A percentile compares a stretch with the other conserved stretches of the same genome.
Evolutionary conservation across 306 rosid genomes (phyloP).

Genomic region (Vigna unguiculata): DNA sequence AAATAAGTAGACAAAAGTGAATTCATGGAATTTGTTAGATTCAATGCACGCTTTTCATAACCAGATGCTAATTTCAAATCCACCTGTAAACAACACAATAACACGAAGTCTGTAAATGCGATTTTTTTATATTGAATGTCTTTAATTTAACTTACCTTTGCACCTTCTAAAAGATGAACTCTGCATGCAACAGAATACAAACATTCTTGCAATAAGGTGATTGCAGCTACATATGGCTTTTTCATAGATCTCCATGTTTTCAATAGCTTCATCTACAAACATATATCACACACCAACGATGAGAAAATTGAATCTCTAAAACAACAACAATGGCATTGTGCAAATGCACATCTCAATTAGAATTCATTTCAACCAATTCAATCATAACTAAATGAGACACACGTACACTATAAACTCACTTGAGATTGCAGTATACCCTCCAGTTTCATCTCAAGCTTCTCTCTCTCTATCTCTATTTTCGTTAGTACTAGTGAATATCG

Average conservation of each 20-base stretch:
- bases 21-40: constrained; percentile 53
- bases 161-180: constrained; percentile 71
- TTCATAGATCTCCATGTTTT: constrained; percentile 69
- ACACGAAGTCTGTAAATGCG: neutral
- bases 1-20: constrained; percentile 44
- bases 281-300: neutral
- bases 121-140: neutral
- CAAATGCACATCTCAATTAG: neutral
- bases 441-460: constrained; percentile 68
- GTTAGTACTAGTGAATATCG: constrained; percentile 53
- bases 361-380: neutral
- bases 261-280: constrained; percentile 55
- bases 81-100: constrained; percentile 47
- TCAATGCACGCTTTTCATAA: constrained; percentile 53
- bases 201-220: constrained; percentile 49
- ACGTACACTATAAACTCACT: constrained; percentile 46
- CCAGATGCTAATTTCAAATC: constrained; percentile 43
- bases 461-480: constrained; percentile 64
- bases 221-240: constrained; percentile 58
- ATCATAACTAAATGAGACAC: neutral
- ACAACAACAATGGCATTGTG: neutral
- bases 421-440: constrained; percentile 62
- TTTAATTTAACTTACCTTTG: constrained; percentile 53
- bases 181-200: constrained; percentile 64
- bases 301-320: neutral